Base-by-base conservation (phyloP, 2,329 filamentous ascomycete species). In the Phyllosticta citrichinensis region DNA sequence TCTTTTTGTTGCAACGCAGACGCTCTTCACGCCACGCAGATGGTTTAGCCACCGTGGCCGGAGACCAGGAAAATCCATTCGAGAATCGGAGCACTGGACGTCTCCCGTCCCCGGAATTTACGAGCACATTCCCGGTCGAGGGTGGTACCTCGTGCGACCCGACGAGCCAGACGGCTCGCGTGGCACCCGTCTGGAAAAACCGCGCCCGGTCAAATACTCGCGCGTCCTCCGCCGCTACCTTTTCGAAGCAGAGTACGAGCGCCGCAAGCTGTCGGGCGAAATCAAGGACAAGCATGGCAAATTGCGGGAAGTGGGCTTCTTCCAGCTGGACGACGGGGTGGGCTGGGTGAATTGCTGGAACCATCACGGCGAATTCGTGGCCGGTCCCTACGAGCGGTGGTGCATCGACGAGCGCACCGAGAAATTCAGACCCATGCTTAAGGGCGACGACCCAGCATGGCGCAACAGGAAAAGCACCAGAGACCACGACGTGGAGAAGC, bases 291-390 rank as follows among this genome's bases (percentile, higher is more conserved):
- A 72, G 19, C 72, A 73, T 50, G 73, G 72, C 58, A 73, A 72
- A 60, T 68, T 70, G 10, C 69, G 75, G 57, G 68, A 71, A 63
- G 73, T 75, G 19, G 70, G 76, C 61, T 81, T 80, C 69, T 80
- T 81, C 69, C 74, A 71, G 12, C 74, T 81, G 27, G 79, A 81
- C 61, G 76, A 80, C 56, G 77, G 75, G 40, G 66, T 75, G 54
- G 73, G 76, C 58, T 81, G 78, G 77, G 77, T 81, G 47, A 73
- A 77, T 50, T 78, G 76, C 63, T 80, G 78, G 77, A 77, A 80
- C 65, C 70, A 73, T 22, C 68, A 78, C 51, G 78, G 77, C 59
- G 73, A 70, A n/a, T 81, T 81, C 67, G 76, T 80, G 52, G 77
- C 77, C 3, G 78, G 78, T 1, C 78, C 77, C 3, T 80, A 80